These are phyloP conservation scores for Amyloporia xantha DNA, from an alignment of 768 basidiomycete genomes.

Conservation along the genomic window DNA sequence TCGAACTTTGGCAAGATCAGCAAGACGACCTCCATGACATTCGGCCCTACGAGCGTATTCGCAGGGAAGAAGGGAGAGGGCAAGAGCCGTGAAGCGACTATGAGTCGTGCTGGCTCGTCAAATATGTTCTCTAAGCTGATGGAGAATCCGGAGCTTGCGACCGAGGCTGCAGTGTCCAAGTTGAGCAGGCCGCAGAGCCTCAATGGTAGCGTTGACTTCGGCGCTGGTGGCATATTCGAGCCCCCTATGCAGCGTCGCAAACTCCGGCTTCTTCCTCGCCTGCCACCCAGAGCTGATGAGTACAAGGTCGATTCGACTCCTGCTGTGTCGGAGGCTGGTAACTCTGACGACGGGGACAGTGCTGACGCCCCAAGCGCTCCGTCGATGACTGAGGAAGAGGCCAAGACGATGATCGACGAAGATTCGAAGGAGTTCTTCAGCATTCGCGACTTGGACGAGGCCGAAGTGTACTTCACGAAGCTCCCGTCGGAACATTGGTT, in stretches of 20 bases:
- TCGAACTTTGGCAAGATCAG: conserved; percentile 86
- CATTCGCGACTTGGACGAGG: conserved; percentile 80
- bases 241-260: conserved; percentile 53
- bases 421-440: conserved; percentile 84
- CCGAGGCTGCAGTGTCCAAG: conserved; percentile 43
- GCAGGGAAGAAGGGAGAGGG: too few relatives aligned
- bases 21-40: conserved; percentile 57
- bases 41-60: conserved; percentile 85
- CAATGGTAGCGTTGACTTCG: conserved; percentile 47
- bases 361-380: conserved; percentile 27
- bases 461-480: conserved; percentile 76
- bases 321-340: conserved; percentile 48
- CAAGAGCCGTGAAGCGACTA: conserved; percentile 52
- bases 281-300: conserved; percentile 52
- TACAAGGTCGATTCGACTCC: conserved; percentile 29
- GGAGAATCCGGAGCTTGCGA: conserved; percentile 49
- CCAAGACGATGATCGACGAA: conserved; percentile 69
- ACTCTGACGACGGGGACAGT: conserved; percentile 58
- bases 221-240: conserved; percentile 38
- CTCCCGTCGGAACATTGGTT: conserved; percentile 60
- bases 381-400: conserved; percentile 60
- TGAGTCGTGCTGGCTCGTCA: conserved; percentile 72
- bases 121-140: conserved; percentile 90
- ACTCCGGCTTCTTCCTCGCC: conserved; percentile 72
- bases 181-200: conserved; percentile 44